phyloP scores from a whole-genome alignment of 345 rosid species.

The Kandelia obovata region DNA sequence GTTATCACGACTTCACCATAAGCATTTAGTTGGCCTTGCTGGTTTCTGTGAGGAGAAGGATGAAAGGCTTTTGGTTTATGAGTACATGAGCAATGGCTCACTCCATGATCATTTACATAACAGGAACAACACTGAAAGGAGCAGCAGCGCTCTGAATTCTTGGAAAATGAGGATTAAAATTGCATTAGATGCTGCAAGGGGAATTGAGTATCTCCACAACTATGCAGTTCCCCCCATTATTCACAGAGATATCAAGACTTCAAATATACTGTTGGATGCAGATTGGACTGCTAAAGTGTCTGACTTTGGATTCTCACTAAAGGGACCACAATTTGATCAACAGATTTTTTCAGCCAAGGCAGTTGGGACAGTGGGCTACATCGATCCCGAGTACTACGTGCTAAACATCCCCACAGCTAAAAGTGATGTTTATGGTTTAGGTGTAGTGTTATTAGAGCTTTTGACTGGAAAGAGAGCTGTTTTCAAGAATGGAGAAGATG shows the following conservation, averaged over 20 bases:
- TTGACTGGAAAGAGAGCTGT: conserved; percentile 57
- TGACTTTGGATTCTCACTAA: conserved; percentile 56
- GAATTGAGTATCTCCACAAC: conserved; percentile 59
- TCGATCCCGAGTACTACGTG: conserved; percentile 67
- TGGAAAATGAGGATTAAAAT: conserved; percentile 62
- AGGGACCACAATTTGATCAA: conserved; percentile 45
- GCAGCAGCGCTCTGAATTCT: conserved; percentile 37
- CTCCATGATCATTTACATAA: conserved; percentile 53
- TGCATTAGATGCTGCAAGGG: conserved; percentile 59
- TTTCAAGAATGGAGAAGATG: conserved; percentile 37
- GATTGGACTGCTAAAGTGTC: conserved; percentile 61
- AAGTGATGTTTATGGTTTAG: conserved; percentile 61
- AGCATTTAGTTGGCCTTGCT: conserved; percentile 50
- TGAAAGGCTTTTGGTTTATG: conserved; percentile 57
- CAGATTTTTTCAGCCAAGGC: conserved; percentile 39
- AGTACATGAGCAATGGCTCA: conserved; percentile 58
- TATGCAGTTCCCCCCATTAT: conserved; percentile 64
- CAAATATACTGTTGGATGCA: conserved; percentile 52
- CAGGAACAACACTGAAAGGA: conserved; percentile 21
- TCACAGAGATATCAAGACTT: conserved; percentile 72
- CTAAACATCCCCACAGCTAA: conserved; percentile 43
- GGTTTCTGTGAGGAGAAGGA: conserved; percentile 61
- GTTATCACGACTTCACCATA: conserved; percentile 54
- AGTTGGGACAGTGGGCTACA: conserved; percentile 67
- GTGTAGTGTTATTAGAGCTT: conserved; percentile 58